phyloP scores from a whole-genome alignment of 2,329 filamentous ascomycete species.

The Aureobasidium namibiae region DNA sequence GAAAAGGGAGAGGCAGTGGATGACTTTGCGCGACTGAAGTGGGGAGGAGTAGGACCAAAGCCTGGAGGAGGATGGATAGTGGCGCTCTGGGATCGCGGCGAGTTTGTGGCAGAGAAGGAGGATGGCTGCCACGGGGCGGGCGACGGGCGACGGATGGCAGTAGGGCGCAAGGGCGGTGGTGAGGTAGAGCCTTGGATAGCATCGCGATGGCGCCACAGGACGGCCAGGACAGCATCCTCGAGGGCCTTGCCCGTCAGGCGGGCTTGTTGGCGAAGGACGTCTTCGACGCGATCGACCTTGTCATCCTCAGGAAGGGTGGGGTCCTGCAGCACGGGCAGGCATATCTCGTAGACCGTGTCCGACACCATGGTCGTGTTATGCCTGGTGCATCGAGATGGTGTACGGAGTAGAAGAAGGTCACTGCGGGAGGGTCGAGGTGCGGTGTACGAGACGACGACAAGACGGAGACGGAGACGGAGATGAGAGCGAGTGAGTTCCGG shows the following conservation, averaged over 20 bases:
- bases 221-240: slow-evolving; percentile 85
- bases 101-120: slow-evolving; percentile 69
- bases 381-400: background rate
- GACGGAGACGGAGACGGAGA: background rate
- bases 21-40: slow-evolving; percentile 68
- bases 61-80: slow-evolving; percentile 79
- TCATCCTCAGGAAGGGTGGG: slow-evolving; percentile 81
- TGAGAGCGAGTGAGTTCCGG: background rate
- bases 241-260: slow-evolving; percentile 63
- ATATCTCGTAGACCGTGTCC: slow-evolving; percentile 86
- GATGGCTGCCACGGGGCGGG: slow-evolving; percentile 85
- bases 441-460: background rate
- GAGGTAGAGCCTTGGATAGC: slow-evolving; percentile 55
- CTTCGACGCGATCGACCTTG: slow-evolving; percentile 85
- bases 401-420: background rate
- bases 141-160: slow-evolving; percentile 80
- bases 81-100: slow-evolving; percentile 66
- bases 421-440: background rate
- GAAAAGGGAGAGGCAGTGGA: slow-evolving; percentile 81
- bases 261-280: slow-evolving; percentile 67
- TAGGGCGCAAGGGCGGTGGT: slow-evolving; percentile 78
- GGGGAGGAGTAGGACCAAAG: slow-evolving; percentile 62
- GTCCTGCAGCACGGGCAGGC: slow-evolving; percentile 80
- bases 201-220: slow-evolving; percentile 75
- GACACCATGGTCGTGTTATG: slow-evolving; percentile 62